Percentiles rank a stretch among this genome's conserved stretches.
phyloP scores from a whole-genome alignment of 2,329 filamentous ascomycete genomes.

The Colletotrichum sansevieriae region DNA sequence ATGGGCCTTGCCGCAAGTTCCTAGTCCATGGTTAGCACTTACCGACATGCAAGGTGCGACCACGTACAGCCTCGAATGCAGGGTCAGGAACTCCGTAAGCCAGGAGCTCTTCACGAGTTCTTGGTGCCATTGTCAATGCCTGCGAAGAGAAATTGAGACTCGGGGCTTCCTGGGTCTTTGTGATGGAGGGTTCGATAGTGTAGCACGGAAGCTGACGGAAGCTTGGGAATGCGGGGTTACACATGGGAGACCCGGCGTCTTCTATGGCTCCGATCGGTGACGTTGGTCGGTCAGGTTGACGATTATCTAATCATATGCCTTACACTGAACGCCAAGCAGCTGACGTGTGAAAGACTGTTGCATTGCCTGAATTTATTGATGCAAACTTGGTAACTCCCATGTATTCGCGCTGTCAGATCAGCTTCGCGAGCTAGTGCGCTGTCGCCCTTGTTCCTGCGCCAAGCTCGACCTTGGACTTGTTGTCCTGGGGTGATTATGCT shows the following conservation, averaged over 20 bases:
- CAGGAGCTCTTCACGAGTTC: conserved; percentile 24
- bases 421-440: background rate
- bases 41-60: too few relatives aligned
- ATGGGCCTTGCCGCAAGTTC: conserved; percentile 23
- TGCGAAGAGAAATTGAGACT: too few relatives aligned
- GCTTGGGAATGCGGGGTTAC: background rate
- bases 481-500: background rate
- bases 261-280: background rate
- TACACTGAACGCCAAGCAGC: background rate
- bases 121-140: background rate
- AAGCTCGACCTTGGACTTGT: too few relatives aligned
- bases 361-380: background rate
- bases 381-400: too few relatives aligned
- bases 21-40: background rate
- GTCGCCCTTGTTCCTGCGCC: too few relatives aligned
- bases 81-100: conserved; percentile 23
- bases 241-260: background rate
- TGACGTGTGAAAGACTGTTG: background rate
- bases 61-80: conserved; percentile 13
- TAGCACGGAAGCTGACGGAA: background rate
- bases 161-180: too few relatives aligned
- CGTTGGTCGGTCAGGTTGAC: background rate
- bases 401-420: too few relatives aligned
- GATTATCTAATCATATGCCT: conserved; percentile 5
- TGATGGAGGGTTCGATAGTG: too few relatives aligned